A percentile compares a stretch with the other conserved stretches of the same genome.
phyloP scores from a whole-genome alignment of 2,329 filamentous ascomycete species.

The Coleophoma crateriformis region DNA sequence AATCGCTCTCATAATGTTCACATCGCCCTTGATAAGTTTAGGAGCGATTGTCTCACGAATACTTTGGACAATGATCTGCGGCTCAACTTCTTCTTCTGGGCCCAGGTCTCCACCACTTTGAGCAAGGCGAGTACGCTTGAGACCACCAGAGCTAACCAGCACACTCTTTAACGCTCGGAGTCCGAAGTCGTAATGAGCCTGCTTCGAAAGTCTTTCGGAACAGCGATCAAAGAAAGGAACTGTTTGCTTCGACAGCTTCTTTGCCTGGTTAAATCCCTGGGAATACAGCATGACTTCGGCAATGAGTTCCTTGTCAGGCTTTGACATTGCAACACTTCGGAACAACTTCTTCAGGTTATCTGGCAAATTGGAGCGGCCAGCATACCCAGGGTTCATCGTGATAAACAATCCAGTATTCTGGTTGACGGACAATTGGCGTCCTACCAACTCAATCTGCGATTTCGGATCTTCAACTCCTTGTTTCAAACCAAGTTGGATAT shows the following conservation, averaged over 20 bases:
- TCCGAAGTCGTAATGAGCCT: slow-evolving; percentile 98
- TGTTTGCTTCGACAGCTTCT: slow-evolving; percentile 86
- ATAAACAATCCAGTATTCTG: slow-evolving; percentile 97
- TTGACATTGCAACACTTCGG: slow-evolving; percentile 98
- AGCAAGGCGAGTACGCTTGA: slow-evolving; percentile 79
- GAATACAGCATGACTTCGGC: slow-evolving; percentile 99
- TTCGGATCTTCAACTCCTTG: slow-evolving; percentile 77
- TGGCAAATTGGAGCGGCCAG: slow-evolving; percentile 92
- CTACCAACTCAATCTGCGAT: slow-evolving; percentile 89
- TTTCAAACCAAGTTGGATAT: slow-evolving; percentile 93
- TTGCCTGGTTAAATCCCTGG: slow-evolving; percentile 96
- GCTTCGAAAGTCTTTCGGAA: slow-evolving; percentile 75
- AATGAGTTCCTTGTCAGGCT: slow-evolving; percentile 98
- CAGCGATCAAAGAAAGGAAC: slow-evolving; percentile 98
- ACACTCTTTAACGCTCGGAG: slow-evolving; percentile 98
- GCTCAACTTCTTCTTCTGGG: slow-evolving; percentile 73
- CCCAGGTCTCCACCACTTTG: slow-evolving; percentile 49
- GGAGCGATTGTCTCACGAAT: slow-evolving; percentile 97
- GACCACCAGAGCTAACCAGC: slow-evolving; percentile 90
- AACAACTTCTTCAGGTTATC: slow-evolving; percentile 99
- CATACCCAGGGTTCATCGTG: slow-evolving; percentile 99
- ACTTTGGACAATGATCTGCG: slow-evolving; percentile 97
- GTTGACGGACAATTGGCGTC: slow-evolving; percentile 84
- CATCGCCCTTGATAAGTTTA: slow-evolving; percentile 90
- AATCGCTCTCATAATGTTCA: slow-evolving; percentile 79